Base-by-base conservation (phyloP, 2,329 filamentous ascomycete species). In the Stagonosporopsis vannaccii region DNA sequence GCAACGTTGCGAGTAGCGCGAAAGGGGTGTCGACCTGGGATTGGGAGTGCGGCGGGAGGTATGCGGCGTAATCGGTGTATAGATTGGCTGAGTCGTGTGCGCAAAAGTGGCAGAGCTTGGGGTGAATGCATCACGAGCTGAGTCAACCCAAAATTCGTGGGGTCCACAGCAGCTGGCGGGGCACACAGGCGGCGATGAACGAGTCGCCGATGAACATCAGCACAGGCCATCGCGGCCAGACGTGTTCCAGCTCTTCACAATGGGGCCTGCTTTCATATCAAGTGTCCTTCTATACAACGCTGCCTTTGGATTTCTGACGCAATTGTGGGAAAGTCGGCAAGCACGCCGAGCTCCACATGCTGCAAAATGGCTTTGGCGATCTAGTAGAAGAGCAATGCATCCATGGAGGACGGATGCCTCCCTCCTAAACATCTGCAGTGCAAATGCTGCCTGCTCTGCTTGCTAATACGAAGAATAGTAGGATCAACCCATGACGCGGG, bases 81-180 rank as follows among this genome's bases (percentile, higher is more conserved):
- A 20, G 61, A 63, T 63, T 62, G 71, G 22, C 49, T 51, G 49
- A 58, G 60, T 67, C 52, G 61, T 60, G 45, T 63, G 62, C 69
- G 66, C 48, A 66, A 48, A 39, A 59, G 53, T 50, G 61, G 65
- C 51, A 66, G 51, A 59, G 63, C 51, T 50, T 61, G 52, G 36
- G 61, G 51, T 50, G 32, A 55, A 60, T 51, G 66, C 45, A 67
- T 58, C 69, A 70, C 70, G 33, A 64, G 39, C 64, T 71, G 72
- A 73, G 66, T 71, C 69, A 69, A 57, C 26, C 39, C 44, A 53
- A 58, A 58, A 62, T 63, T 62, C 60, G 61, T 51, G 57, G 30
- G 55, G 56, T 55, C 56, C 52, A 53, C 50, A 36, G 42, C 50
- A 13, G 13, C 12, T 28, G 41, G 42, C 45, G 53, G 53, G 53